These are phyloP conservation scores for Fusarium sp. DNA, from an alignment of 2,329 filamentous ascomycete species.

Conservation along the genomic window DNA sequence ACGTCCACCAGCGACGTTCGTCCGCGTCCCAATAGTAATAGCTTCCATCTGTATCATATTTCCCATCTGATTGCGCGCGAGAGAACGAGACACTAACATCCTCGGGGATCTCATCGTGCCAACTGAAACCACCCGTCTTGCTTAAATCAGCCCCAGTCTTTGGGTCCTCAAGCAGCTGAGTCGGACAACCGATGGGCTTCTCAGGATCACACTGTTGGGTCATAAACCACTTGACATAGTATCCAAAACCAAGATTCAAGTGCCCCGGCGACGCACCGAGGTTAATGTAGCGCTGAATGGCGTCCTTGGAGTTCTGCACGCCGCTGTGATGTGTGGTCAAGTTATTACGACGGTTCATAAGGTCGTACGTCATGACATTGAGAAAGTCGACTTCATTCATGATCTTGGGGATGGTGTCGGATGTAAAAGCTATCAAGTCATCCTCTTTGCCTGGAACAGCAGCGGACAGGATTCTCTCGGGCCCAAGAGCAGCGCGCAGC, in stretches of 20 bases:
- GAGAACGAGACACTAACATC: slow-evolving; percentile 70
- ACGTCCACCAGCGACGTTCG: slow-evolving; percentile 78
- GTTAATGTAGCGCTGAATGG: slow-evolving; percentile 70
- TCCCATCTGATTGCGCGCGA: slow-evolving; percentile 65
- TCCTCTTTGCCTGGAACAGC: slow-evolving; percentile 74
- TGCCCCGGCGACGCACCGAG: slow-evolving; percentile 65
- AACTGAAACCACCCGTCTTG: slow-evolving; percentile 71
- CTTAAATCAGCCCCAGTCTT: slow-evolving; percentile 68
- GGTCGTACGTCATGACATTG: slow-evolving; percentile 78
- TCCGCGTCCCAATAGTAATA: slow-evolving; percentile 76
- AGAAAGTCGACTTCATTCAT: slow-evolving; percentile 72
- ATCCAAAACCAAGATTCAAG: slow-evolving; percentile 75
- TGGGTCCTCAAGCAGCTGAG: slow-evolving; percentile 69
- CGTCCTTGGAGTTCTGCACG: slow-evolving; percentile 66
- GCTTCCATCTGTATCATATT: slow-evolving; percentile 71
- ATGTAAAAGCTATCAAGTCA: slow-evolving; percentile 77
- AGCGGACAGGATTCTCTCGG: slow-evolving; percentile 72
- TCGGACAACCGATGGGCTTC: slow-evolving; percentile 66
- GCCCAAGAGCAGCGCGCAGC: slow-evolving; percentile 69
- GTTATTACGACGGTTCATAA: slow-evolving; percentile 77
- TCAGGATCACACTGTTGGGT: slow-evolving; percentile 60
- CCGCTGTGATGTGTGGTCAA: slow-evolving; percentile 75
- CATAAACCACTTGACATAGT: slow-evolving; percentile 75
- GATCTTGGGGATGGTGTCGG: slow-evolving; percentile 69
- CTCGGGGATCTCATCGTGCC: slow-evolving; percentile 66